These are phyloP conservation scores for Sporothrix mexicana DNA, from an alignment of 2,329 filamentous ascomycete genomes.

Conservation along the genomic window DNA sequence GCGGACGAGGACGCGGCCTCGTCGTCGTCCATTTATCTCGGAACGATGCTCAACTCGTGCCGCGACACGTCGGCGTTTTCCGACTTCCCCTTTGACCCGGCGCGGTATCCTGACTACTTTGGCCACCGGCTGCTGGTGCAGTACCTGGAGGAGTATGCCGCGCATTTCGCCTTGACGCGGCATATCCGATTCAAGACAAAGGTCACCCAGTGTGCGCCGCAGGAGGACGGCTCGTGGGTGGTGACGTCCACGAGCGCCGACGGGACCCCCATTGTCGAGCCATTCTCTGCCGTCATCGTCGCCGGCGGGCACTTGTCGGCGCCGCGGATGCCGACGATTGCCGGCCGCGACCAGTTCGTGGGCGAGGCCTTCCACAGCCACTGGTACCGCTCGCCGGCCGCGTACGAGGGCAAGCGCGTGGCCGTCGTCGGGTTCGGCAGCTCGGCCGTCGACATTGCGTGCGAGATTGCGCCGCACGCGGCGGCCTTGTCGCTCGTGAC, in stretches of 20 bases:
- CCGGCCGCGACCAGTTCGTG: slow-evolving; percentile 44
- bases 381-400: slow-evolving; percentile 45
- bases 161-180: slow-evolving; percentile 46
- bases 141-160: slow-evolving; percentile 48
- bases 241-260: slow-evolving; percentile 38
- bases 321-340: slow-evolving; percentile 41
- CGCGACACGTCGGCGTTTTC: slow-evolving; percentile 48
- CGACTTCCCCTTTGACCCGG: slow-evolving; percentile 50
- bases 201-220: slow-evolving; percentile 43
- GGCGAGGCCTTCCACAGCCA: slow-evolving; percentile 49
- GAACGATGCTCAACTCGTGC: slow-evolving; percentile 46
- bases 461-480: slow-evolving; percentile 46
- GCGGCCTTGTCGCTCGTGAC: slow-evolving; percentile 47
- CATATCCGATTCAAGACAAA: slow-evolving; percentile 46
- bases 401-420: slow-evolving; percentile 47
- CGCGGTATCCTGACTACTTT: slow-evolving; percentile 48
- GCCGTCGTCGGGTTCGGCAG: slow-evolving; percentile 48
- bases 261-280: background rate
- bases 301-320: slow-evolving; percentile 45
- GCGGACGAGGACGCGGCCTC: slow-evolving; percentile 37
- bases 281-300: slow-evolving; percentile 47
- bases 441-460: slow-evolving; percentile 49
- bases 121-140: slow-evolving; percentile 45
- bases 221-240: slow-evolving; percentile 42
- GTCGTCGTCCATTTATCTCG: slow-evolving; percentile 45